Conservation (phyloP, 495 filamentous ascomycete genomes). For the Chaetomium fimeti region DNA sequence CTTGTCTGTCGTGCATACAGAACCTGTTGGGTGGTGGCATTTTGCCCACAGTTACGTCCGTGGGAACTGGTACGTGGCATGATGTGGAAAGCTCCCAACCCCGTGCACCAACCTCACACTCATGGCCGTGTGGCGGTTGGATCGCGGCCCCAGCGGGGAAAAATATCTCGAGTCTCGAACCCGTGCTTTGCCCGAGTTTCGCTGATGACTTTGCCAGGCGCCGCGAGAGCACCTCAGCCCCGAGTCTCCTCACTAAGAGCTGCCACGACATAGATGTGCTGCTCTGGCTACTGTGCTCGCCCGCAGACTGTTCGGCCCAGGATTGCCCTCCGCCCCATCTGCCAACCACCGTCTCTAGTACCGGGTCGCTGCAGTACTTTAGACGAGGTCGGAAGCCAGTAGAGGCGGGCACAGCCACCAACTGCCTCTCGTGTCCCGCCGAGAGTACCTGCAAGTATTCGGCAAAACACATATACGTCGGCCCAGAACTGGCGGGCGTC, state of each 20-base stretch:
- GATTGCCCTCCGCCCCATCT: constrained; percentile 59
- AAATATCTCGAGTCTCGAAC: neutral
- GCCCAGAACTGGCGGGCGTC: constrained; percentile 42
- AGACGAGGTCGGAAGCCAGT: constrained; percentile 67
- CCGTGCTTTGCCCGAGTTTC: neutral
- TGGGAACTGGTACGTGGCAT: constrained; percentile 65
- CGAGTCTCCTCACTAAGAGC: constrained; percentile 85
- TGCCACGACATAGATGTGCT: constrained; percentile 93
- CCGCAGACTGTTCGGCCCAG: constrained; percentile 41
- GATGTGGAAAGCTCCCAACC: neutral
- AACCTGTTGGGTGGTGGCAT: constrained; percentile 96
- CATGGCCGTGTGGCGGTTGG: neutral
- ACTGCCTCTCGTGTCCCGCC: constrained; percentile 76
- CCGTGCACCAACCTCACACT: neutral
- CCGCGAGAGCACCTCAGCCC: constrained; percentile 66
- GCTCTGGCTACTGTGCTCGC: constrained; percentile 80
- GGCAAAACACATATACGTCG: constrained; percentile 77
- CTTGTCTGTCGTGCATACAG: constrained; percentile 81
- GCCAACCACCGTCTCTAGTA: constrained; percentile 68
- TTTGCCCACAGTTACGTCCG: constrained; percentile 91
- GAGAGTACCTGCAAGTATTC: constrained; percentile 77
- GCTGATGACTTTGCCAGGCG: constrained; percentile 47
- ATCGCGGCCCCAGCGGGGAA: neutral
- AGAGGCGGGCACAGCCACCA: constrained; percentile 72
- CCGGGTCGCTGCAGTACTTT: constrained; percentile 74